A percentile compares a stretch with the other conserved stretches of the same genome.
These are phyloP conservation scores for Clonostachys chloroleuca DNA, from an alignment of 2,329 filamentous ascomycete species.

Conservation along the genomic window DNA sequence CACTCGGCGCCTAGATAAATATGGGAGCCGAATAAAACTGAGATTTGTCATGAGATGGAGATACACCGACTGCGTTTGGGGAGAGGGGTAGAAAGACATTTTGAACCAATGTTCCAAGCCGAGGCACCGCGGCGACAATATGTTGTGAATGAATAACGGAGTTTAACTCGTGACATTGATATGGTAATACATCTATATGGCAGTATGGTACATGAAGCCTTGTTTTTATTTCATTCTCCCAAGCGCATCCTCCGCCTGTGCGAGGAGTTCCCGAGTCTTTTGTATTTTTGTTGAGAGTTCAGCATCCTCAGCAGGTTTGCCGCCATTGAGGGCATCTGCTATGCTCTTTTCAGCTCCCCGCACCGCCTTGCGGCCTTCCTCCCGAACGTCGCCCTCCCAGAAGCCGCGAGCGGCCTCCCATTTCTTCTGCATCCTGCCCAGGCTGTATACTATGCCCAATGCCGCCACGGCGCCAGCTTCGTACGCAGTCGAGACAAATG, in stretches of 20 bases:
- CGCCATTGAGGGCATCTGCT: constrained; percentile 34
- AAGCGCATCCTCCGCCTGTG: constrained; percentile 44
- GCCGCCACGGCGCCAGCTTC: constrained; percentile 60
- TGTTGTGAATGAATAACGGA: too few relatives aligned
- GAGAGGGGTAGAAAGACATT: too few relatives aligned
- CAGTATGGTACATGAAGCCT: neutral
- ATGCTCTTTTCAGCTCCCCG: constrained; percentile 50
- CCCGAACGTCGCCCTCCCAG: constrained; percentile 64
- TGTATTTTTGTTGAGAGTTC: constrained; percentile 22
- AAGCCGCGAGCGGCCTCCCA: constrained; percentile 57
- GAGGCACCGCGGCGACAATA: too few relatives aligned
- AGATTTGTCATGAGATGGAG: neutral
- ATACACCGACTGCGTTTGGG: neutral
- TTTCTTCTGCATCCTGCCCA: constrained; percentile 54
- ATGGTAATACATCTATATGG: neutral
- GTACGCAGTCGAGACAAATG: constrained; percentile 47
- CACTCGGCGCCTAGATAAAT: too few relatives aligned
- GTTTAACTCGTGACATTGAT: too few relatives aligned
- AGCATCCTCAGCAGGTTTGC: neutral
- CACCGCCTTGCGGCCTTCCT: constrained; percentile 61
- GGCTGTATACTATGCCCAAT: constrained; percentile 54
- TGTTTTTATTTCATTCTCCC: constrained; percentile 34
- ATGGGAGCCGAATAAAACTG: neutral
- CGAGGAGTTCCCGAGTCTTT: constrained; percentile 37
- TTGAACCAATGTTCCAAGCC: too few relatives aligned